phyloP scores from a whole-genome alignment of 2,329 filamentous ascomycete species.

The Aspergillus clavatus region DNA sequence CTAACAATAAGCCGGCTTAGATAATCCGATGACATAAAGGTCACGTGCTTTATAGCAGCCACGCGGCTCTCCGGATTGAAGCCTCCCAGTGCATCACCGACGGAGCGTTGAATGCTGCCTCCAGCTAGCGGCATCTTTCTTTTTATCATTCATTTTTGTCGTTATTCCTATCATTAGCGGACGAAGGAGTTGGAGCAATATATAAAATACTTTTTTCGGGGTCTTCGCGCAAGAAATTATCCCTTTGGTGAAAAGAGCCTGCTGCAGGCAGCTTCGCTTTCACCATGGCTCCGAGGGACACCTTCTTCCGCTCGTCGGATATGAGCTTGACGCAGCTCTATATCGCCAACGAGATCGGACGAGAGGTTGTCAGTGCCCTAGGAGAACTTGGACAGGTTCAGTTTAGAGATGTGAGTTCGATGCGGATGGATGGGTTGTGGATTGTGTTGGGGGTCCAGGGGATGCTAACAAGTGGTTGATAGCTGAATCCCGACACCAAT shows the following conservation, averaged over 20 bases:
- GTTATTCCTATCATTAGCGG: constrained; percentile 4
- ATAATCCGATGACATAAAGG: neutral
- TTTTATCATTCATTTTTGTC: constrained; percentile 5
- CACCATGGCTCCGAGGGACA: constrained; percentile 68
- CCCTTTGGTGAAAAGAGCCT: constrained; percentile 19
- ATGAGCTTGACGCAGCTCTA: constrained; percentile 99
- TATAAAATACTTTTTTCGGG: constrained; percentile 1
- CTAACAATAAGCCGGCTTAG: neutral
- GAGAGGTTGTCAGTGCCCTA: constrained; percentile 93
- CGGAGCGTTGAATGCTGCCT: constrained; percentile 11
- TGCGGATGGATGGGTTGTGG: neutral
- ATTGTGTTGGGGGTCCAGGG: constrained; percentile 3
- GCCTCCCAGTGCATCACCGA: constrained; percentile 7
- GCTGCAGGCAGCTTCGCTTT: constrained; percentile 19
- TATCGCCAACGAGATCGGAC: constrained; percentile 96
- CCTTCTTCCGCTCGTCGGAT: constrained; percentile 98
- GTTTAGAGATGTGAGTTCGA: constrained; percentile 79
- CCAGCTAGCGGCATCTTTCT: constrained; percentile 12
- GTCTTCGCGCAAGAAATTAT: constrained; percentile 6
- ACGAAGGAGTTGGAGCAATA: neutral
- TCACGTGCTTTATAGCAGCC: constrained; percentile 19
- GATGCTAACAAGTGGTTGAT: constrained; percentile 23
- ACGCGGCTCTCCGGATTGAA: constrained; percentile 17
- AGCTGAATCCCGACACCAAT: constrained; percentile 89
- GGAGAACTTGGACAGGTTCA: constrained; percentile 95